These are phyloP conservation scores for Hygrocybe punicea DNA, from an alignment of 768 basidiomycete species.

Conservation along the genomic window DNA sequence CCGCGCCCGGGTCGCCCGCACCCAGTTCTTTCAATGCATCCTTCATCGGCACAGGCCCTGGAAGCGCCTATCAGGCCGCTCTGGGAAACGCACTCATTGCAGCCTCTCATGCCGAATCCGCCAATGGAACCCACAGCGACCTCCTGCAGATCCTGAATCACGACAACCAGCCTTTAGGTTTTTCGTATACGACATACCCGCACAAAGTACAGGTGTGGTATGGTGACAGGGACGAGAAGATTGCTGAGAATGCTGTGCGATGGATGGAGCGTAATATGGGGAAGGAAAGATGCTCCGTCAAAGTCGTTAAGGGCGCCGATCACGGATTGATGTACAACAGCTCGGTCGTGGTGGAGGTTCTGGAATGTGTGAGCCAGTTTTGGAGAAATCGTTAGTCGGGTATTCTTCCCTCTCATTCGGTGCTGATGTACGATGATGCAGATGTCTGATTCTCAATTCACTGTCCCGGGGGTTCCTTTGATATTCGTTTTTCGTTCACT, in stretches of 20 bases:
- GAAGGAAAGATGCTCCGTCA: slow-evolving; percentile 67
- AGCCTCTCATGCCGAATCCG: slow-evolving; percentile 92
- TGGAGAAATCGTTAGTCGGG: slow-evolving; percentile 37
- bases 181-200: slow-evolving; percentile 77
- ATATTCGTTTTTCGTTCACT: not conserved
- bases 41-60: slow-evolving; percentile 31
- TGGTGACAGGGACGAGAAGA: slow-evolving; percentile 90
- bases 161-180: slow-evolving; percentile 85
- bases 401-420: not conserved
- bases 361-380: slow-evolving; percentile 63
- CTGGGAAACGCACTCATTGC: slow-evolving; percentile 89
- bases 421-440: not conserved
- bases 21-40: slow-evolving; percentile 43
- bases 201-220: slow-evolving; percentile 85
- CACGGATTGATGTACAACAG: slow-evolving; percentile 94
- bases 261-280: slow-evolving; percentile 92
- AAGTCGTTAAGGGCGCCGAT: slow-evolving; percentile 83
- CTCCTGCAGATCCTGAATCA: slow-evolving; percentile 90
- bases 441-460: not conserved
- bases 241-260: slow-evolving; percentile 82
- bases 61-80: slow-evolving; percentile 56
- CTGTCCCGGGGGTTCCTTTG: not conserved
- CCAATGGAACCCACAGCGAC: slow-evolving; percentile 87
- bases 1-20: slow-evolving; percentile 51
- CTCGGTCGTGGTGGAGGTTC: slow-evolving; percentile 78